A percentile compares a stretch with the other conserved stretches of the same genome.
Conservation (phyloP, 2,329 filamentous ascomycete species). For the Microcyclosporella mali region DNA sequence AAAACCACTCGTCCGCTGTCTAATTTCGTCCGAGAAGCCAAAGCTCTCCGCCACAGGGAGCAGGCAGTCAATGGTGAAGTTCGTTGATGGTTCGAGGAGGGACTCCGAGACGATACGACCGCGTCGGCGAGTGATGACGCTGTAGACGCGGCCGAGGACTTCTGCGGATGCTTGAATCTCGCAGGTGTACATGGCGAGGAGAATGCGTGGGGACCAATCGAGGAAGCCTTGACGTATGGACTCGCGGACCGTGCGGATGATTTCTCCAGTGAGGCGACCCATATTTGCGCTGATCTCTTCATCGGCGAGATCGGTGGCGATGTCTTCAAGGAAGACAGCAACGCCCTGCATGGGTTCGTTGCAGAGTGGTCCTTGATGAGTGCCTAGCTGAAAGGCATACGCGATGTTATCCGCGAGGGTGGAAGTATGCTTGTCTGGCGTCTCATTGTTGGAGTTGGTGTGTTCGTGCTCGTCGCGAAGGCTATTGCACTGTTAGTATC, state of each 20-base stretch:
- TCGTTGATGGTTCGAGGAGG: conserved; percentile 91
- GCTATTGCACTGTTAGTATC: conserved; percentile 18
- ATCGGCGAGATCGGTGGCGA: conserved; percentile 54
- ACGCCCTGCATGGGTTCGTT: conserved; percentile 89
- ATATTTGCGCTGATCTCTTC: conserved; percentile 59
- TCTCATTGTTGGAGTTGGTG: conserved; percentile 1
- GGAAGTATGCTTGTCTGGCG: conserved; percentile 19
- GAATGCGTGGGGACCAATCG: conserved; percentile 91
- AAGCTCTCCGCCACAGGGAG: conserved; percentile 93
- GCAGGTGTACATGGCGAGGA: conserved; percentile 96
- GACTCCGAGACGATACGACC: conserved; percentile 84
- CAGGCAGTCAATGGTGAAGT: conserved; percentile 85
- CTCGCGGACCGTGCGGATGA: conserved; percentile 82
- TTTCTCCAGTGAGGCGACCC: conserved; percentile 81
- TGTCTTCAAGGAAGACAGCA: conserved; percentile 80
- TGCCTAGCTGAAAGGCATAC: conserved; percentile 91
- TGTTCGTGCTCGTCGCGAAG: conserved; percentile 26
- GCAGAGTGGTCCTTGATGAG: conserved; percentile 81
- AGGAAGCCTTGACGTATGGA: conserved; percentile 81
- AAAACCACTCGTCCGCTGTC: conserved; percentile 84
- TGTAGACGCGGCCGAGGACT: conserved; percentile 90
- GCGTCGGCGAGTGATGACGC: conserved; percentile 89
- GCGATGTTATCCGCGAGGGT: conserved; percentile 77
- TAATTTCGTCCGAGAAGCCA: conserved; percentile 92
- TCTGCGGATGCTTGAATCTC: conserved; percentile 95